Evolutionary conservation across 306 rosid species (phyloP), one percentile per base, ranked within the genome.

Genomic region (Gleditsia sinensis): DNA sequence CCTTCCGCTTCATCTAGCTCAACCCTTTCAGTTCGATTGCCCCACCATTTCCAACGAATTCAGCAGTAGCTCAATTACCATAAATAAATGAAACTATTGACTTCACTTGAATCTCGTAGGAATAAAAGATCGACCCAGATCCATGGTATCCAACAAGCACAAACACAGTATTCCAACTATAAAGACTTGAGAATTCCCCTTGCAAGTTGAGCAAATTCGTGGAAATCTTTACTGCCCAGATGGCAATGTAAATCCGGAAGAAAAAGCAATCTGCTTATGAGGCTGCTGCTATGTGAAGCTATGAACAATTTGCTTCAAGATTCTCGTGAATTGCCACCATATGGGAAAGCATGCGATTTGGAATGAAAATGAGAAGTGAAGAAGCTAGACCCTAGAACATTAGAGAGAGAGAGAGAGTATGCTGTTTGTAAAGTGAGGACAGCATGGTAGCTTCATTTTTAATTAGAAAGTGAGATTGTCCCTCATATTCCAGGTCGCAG

Each of bases 1-100:
- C 85, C 75, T 88, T 95, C 72, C 89, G 86, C 92, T 90, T 95
- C 99, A 95, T 94, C 59, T 73, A 77, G 50, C 63, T 46, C 36
- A 59, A 50, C 75, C 77, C 84, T 48, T 75, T 72, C 53, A 72
- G 42, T 60, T 75, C 61, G 48, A 76, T 62, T 34, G 36, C 32
- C 79, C 82, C 78, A 74, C 71, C 90, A 85, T 88, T 81, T 62
- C 84, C 12, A 69, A 78, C 72, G 16, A 13, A 36, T 37, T 34
- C 76, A 63, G 58, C 40, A 63, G 63, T 19, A 61, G 9, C 75
- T 57, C 34, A 84, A 78, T 70, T 42, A 74, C 37, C 72, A 49
- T 58, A 42, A 69, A 11, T 75, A 77, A 76, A 24, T 9, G 7
- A 76, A 78, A 69, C 79, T 69, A 69, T 69, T 42, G 24, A 30